phyloP scores from a whole-genome alignment of 441 rosid species.

The Populus hybrid region DNA sequence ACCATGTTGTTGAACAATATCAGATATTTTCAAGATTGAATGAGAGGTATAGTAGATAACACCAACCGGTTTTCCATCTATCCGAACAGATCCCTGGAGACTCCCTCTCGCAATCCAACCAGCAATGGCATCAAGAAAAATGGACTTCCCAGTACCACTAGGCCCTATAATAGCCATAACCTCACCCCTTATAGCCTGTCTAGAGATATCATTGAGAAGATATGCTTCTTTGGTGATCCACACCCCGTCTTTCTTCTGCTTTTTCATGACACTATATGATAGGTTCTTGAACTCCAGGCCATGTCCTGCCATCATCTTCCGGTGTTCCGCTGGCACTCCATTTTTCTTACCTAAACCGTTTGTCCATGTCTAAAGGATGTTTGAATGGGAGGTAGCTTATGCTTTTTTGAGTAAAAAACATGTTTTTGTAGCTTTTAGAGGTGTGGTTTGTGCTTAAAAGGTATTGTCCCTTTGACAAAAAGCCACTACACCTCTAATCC shows the following conservation, averaged over 20 bases:
- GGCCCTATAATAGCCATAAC: slow-evolving; percentile 81
- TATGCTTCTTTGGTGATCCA: slow-evolving; percentile 55
- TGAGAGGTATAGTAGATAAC: neutral
- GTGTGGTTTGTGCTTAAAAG: no score
- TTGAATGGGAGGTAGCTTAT: no score
- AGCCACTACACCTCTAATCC: no score
- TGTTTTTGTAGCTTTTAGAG: no score
- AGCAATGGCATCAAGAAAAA: slow-evolving; percentile 80
- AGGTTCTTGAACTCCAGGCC: slow-evolving; percentile 56
- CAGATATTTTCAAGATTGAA: no score
- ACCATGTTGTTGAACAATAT: no score
- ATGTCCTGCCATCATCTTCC: slow-evolving; percentile 39
- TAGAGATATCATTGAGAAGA: slow-evolving; percentile 70
- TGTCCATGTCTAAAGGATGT: slow-evolving; percentile 45
- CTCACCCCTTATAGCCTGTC: slow-evolving; percentile 67
- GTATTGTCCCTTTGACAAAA: no score
- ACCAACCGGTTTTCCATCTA: slow-evolving; percentile 56
- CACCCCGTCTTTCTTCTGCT: slow-evolving; percentile 53
- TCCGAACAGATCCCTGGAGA: slow-evolving; percentile 64
- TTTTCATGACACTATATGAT: slow-evolving; percentile 56
- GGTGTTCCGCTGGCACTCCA: neutral
- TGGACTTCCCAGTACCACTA: slow-evolving; percentile 87
- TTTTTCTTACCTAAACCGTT: slow-evolving; percentile 3
- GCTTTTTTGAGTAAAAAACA: no score
- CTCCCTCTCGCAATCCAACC: slow-evolving; percentile 73